Conservation (phyloP, 352 stramenopile species). For the Thraustochytrium sp. region DNA sequence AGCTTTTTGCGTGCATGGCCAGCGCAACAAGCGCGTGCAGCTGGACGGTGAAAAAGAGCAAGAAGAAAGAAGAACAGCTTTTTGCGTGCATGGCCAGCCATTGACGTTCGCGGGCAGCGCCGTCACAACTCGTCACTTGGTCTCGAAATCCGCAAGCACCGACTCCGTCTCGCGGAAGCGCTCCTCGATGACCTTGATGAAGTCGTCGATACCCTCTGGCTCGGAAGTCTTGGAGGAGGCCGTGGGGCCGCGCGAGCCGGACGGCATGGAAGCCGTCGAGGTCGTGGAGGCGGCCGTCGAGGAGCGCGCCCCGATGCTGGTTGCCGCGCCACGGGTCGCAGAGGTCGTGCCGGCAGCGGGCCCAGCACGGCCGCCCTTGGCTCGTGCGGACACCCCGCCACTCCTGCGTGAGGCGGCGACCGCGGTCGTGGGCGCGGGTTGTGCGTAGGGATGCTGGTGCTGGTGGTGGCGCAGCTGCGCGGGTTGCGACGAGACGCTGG, state of each 20-base stretch:
- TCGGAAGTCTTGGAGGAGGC: background rate
- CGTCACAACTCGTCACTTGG: background rate
- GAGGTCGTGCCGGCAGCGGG: too few species aligned
- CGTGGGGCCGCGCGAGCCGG: background rate
- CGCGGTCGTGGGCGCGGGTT: background rate
- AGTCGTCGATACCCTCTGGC: constrained; percentile 26
- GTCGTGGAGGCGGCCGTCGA: background rate
- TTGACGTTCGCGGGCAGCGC: background rate
- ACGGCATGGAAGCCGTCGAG: background rate
- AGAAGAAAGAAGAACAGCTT: background rate
- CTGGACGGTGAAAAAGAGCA: background rate
- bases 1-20: background rate
- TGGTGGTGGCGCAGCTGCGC: background rate
- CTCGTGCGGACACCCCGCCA: too few species aligned
- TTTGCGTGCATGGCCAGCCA: background rate
- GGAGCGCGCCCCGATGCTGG: too few species aligned
- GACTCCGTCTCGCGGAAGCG: constrained; percentile 21
- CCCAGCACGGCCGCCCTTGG: too few species aligned
- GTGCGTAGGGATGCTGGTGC: background rate
- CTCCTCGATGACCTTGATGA: constrained; percentile 41
- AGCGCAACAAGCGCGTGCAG: background rate
- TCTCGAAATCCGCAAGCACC: constrained; percentile 5
- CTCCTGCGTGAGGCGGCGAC: too few species aligned
- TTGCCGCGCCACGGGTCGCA: too few species aligned
- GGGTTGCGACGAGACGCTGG: background rate